Conservation (phyloP, 805 yeast species). For the Schizosaccharomyces osmophilus region DNA sequence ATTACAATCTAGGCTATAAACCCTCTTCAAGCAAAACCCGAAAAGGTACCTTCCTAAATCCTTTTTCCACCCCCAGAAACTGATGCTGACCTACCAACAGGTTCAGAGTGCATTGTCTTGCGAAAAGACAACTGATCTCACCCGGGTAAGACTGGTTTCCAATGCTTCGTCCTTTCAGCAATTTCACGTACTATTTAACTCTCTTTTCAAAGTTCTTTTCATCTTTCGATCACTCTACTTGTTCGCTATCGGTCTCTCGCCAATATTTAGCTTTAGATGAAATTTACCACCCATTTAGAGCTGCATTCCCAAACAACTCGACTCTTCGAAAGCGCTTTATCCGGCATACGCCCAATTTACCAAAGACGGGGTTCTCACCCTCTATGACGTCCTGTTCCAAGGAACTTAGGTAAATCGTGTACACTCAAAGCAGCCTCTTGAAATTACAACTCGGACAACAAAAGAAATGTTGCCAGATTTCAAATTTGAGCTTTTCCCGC, state of each 20-base stretch:
- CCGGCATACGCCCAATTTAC: constrained; percentile 12
- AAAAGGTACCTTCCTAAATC: constrained; percentile 15
- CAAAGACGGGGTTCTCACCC: constrained; percentile 21
- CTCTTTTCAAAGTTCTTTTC: constrained; percentile 23
- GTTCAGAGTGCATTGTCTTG: constrained; percentile 11
- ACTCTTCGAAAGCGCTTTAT: constrained; percentile 16
- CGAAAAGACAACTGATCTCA: constrained; percentile 10
- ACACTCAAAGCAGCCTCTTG: constrained; percentile 16
- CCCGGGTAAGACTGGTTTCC: constrained; percentile 18
- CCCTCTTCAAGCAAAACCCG: constrained; percentile 9
- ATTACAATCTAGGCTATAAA: constrained; percentile 5
- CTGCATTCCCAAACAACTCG: constrained; percentile 22
- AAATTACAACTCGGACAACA: constrained; percentile 19
- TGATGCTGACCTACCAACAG: constrained; percentile 15
- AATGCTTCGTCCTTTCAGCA: constrained; percentile 22
- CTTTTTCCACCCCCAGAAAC: constrained; percentile 17
- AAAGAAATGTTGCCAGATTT: constrained; percentile 15
- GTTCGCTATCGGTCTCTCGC: constrained; percentile 26
- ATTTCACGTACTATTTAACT: constrained; percentile 23
- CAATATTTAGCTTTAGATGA: constrained; percentile 23
- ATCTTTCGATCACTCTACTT: constrained; percentile 24
- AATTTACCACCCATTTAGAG: constrained; percentile 19
- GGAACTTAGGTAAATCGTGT: constrained; percentile 17
- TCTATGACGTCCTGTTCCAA: constrained; percentile 21
- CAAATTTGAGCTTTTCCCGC: constrained; percentile 20